Conservation (phyloP, 202 grass and related monocot genomes). For the Miscanthus sacchariflorus region DNA sequence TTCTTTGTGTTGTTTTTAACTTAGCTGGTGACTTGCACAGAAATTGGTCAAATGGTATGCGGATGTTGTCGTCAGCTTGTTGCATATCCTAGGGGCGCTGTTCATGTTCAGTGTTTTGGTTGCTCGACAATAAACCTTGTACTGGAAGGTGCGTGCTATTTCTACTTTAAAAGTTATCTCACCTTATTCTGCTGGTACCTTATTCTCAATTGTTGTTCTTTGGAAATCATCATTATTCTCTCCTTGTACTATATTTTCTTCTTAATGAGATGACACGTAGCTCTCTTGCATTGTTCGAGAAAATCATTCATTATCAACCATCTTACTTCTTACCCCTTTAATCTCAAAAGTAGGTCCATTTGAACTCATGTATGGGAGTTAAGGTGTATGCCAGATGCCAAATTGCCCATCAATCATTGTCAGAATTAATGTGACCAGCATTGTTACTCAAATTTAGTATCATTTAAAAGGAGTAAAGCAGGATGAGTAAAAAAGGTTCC, state of each 20-base stretch:
- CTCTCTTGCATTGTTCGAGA: too few relatives aligned
- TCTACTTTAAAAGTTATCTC: constrained; percentile 25
- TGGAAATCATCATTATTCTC: neutral
- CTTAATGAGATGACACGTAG: neutral
- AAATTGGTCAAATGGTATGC: constrained; percentile 80
- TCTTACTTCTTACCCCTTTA: constrained; percentile 7
- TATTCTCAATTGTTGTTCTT: constrained; percentile 19
- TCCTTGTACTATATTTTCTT: neutral
- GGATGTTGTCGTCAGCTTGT: constrained; percentile 66
- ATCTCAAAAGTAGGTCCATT: neutral
- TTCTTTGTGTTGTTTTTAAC: constrained; percentile 18
- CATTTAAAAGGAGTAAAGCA: neutral
- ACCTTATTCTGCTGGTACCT: constrained; percentile 4
- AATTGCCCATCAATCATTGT: neutral
- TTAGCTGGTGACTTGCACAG: constrained; percentile 51
- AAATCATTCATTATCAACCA: neutral
- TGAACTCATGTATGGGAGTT: neutral
- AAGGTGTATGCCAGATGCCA: constrained; percentile 3
- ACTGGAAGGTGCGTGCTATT: constrained; percentile 61
- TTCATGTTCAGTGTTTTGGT: constrained; percentile 66
- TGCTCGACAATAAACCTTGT: constrained; percentile 77
- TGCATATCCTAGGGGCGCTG: constrained; percentile 63
- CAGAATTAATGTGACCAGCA: neutral
- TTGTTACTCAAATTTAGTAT: neutral
- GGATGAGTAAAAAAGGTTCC: neutral